phyloP scores from a whole-genome alignment of 441 rosid species.

The Francoa sonchifolia region DNA sequence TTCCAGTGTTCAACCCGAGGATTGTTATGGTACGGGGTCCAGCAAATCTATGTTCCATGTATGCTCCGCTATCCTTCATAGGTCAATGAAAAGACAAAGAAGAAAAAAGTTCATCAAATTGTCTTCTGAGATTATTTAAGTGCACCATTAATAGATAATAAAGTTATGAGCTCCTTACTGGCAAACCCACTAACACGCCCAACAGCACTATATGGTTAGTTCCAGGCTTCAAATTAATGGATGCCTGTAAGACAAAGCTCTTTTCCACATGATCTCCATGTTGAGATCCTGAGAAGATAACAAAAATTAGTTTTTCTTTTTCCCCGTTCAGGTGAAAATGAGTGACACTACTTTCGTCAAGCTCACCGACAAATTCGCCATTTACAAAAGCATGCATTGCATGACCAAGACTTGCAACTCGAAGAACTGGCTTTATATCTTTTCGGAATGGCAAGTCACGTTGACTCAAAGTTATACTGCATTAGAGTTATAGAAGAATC shows the following conservation, averaged over 20 bases:
- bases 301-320: too few relatives aligned
- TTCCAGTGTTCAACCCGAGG: constrained; percentile 63
- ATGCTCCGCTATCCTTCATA: constrained; percentile 60
- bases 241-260: constrained; percentile 40
- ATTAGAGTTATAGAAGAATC: too few relatives aligned
- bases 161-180: constrained; percentile 24
- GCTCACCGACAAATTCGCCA: constrained; percentile 64
- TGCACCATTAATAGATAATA: too few relatives aligned
- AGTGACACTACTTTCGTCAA: too few relatives aligned
- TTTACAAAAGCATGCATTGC: constrained; percentile 56
- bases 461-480: constrained; percentile 36
- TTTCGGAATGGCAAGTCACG: constrained; percentile 37
- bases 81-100: too few relatives aligned
- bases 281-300: constrained; percentile 26
- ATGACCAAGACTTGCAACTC: constrained; percentile 81
- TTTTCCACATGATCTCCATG: constrained; percentile 66
- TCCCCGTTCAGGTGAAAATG: too few relatives aligned
- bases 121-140: too few relatives aligned
- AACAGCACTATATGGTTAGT: too few relatives aligned
- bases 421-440: constrained; percentile 29
- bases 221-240: constrained; percentile 29
- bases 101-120: constrained; percentile 1
- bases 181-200: constrained; percentile 36
- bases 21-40: constrained; percentile 48
- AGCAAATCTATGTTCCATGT: constrained; percentile 57